These are phyloP conservation scores for Giardia muris DNA, from an alignment of 208 protist species.

Conservation along the genomic window DNA sequence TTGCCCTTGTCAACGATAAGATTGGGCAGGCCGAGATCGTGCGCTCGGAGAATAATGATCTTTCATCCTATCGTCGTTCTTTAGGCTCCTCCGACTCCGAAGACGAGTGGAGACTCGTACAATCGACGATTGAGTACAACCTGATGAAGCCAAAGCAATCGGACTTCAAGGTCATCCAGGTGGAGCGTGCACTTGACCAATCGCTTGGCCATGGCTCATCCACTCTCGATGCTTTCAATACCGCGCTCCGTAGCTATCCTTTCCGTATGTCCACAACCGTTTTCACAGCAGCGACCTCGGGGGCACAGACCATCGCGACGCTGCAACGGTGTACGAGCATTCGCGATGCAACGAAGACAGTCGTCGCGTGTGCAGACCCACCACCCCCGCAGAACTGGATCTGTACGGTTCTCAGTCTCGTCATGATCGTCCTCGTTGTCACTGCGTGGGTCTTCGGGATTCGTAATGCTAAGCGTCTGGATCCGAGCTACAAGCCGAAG, in stretches of 20 bases:
- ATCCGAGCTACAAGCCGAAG: too few relatives aligned
- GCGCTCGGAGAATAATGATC: too few relatives aligned
- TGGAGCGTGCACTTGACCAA: constrained; percentile 1
- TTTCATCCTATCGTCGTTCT: too few relatives aligned
- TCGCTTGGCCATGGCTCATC: neutral
- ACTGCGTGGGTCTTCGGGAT: neutral
- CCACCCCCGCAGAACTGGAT: constrained; percentile 4
- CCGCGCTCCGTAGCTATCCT: neutral
- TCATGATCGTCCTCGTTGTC: neutral
- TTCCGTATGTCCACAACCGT: neutral
- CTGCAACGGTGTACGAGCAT: neutral
- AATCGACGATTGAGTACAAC: neutral
- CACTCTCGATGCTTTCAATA: neutral
- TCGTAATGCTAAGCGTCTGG: neutral
- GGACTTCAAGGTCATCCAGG: neutral
- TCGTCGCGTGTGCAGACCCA: neutral
- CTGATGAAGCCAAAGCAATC: neutral
- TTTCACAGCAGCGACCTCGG: neutral
- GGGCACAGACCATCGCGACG: neutral
- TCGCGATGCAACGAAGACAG: neutral
- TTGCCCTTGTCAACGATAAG: too few relatives aligned
- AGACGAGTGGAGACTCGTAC: neutral
- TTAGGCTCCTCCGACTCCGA: too few relatives aligned
- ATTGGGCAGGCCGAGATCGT: too few relatives aligned
- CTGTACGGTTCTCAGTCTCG: neutral